phyloP scores from a whole-genome alignment of 2,329 filamentous ascomycete genomes.

The Neophaeococcomyces mojaviensis region DNA sequence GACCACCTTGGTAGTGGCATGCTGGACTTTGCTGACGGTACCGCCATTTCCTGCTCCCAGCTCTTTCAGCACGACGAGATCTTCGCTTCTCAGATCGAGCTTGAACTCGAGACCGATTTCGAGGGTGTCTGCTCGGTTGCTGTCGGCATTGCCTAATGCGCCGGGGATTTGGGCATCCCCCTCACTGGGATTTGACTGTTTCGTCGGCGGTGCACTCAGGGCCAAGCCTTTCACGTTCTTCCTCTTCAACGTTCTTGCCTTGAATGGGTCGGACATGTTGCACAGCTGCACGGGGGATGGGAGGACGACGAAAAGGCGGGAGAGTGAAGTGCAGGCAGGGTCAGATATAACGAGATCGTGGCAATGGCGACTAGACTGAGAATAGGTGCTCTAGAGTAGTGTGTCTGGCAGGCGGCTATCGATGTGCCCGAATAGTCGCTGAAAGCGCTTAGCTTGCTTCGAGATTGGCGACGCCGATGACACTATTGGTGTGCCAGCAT shows the following conservation, averaged over 20 bases:
- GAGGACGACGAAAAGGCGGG: slow-evolving; percentile 1
- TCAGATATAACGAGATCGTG: not conserved
- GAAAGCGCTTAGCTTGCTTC: slow-evolving; percentile 4
- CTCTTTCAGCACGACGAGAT: slow-evolving; percentile 88
- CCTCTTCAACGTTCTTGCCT: slow-evolving; percentile 81
- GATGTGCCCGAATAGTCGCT: slow-evolving; percentile 6
- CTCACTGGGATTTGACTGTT: slow-evolving; percentile 63
- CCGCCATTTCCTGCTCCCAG: slow-evolving; percentile 93
- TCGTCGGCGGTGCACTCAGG: slow-evolving; percentile 69
- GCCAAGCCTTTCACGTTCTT: slow-evolving; percentile 98
- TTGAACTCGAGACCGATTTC: slow-evolving; percentile 98
- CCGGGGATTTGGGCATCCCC: slow-evolving; percentile 58
- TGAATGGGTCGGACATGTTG: slow-evolving; percentile 54
- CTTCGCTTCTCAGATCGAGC: slow-evolving; percentile 81
- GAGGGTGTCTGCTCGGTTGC: slow-evolving; percentile 61
- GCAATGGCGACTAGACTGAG: not conserved
- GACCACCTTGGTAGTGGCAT: slow-evolving; percentile 85
- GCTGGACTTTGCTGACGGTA: slow-evolving; percentile 95
- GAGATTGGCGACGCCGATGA: slow-evolving; percentile 7
- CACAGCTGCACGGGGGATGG: slow-evolving; percentile 16
- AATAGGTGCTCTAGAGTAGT: not conserved
- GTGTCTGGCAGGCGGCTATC: slow-evolving; percentile 5
- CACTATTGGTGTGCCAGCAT: slow-evolving; percentile 7
- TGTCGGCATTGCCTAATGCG: slow-evolving; percentile 50
- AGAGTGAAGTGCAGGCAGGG: not conserved